Evolutionary conservation across 352 stramenopile genomes (phyloP).

Genomic region (Globisporangium polare): DNA sequence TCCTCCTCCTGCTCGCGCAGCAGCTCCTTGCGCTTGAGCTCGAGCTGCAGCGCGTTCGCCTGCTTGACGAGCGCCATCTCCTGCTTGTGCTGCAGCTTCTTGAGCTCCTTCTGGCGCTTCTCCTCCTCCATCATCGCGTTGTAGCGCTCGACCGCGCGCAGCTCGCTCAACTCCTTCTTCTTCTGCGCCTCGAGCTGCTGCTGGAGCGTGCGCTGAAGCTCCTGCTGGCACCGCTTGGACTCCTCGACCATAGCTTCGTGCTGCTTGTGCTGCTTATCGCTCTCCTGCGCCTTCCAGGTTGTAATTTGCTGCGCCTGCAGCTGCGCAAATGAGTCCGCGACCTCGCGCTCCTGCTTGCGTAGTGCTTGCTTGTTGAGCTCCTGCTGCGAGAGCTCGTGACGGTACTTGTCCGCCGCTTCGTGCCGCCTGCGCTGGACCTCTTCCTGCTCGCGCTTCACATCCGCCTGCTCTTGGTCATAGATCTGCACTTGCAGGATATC

Average conservation of each 20-base stretch:
- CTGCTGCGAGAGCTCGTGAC: conserved; percentile 37
- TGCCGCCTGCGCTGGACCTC: conserved; percentile 38
- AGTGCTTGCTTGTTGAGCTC: conserved; percentile 33
- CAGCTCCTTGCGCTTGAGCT: conserved; percentile 36
- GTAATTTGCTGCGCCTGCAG: conserved; percentile 35
- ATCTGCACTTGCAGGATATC: conserved; percentile 19
- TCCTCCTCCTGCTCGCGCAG: conserved; percentile 43
- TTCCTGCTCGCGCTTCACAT: conserved; percentile 49
- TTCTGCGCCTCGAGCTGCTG: conserved; percentile 30
- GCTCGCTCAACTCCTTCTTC: conserved; percentile 40
- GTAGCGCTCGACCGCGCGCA: conserved; percentile 36
- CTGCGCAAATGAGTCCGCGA: conserved; percentile 32
- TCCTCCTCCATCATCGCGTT: conserved; percentile 42
- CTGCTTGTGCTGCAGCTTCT: conserved; percentile 40
- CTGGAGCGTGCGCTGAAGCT: conserved; percentile 35
- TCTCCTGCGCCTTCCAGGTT: conserved; percentile 38
- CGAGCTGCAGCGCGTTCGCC: conserved; percentile 45
- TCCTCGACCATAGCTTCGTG: conserved; percentile 34
- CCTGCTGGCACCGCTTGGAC: conserved; percentile 36
- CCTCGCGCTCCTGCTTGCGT: conserved; percentile 24
- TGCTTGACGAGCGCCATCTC: conserved; percentile 45
- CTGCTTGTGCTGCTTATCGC: conserved; percentile 25
- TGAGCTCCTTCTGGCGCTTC: conserved; percentile 35
- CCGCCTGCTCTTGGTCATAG: conserved; percentile 54
- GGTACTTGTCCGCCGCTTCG: conserved; percentile 34